Evolutionary conservation across 2,329 filamentous ascomycete genomes (phyloP).

Genomic region (Chaetomium strumarium): DNA sequence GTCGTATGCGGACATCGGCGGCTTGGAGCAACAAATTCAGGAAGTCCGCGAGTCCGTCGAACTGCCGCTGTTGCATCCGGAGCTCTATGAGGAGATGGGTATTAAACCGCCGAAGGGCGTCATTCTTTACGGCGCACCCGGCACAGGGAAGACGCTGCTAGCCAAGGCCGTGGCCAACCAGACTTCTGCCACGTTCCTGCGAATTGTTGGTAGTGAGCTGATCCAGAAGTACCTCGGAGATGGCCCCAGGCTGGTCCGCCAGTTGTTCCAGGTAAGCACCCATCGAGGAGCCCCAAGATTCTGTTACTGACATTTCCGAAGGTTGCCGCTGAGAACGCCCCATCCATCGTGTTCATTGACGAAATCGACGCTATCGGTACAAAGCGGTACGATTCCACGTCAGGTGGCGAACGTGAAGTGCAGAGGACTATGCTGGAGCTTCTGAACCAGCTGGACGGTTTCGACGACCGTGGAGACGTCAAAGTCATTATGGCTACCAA

Average conservation of each 20-base stretch:
- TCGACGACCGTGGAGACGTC: constrained; percentile 96
- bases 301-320: constrained; percentile 35
- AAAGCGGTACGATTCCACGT: constrained; percentile 96
- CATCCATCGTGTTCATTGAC: constrained; percentile 97
- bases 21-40: constrained; percentile 90
- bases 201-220: constrained; percentile 93
- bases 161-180: constrained; percentile 98
- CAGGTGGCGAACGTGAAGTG: constrained; percentile 92
- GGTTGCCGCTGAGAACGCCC: constrained; percentile 91
- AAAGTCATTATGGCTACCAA: constrained; percentile 99
- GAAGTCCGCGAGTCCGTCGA: constrained; percentile 97
- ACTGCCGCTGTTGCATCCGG: constrained; percentile 86
- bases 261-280: constrained; percentile 71
- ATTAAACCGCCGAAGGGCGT: constrained; percentile 99
- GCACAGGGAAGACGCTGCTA: constrained; percentile 92
- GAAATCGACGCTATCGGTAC: constrained; percentile 99
- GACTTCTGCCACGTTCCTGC: constrained; percentile 96
- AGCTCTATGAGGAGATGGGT: constrained; percentile 99
- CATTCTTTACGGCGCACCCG: constrained; percentile 94
- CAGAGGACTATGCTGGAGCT: constrained; percentile 98
- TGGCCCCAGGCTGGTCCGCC: constrained; percentile 86
- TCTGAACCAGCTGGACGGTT: constrained; percentile 96
- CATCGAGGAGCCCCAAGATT: neutral
- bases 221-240: constrained; percentile 99
- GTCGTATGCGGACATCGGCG: constrained; percentile 97